These are phyloP conservation scores for Suillus subluteus DNA, from an alignment of 768 basidiomycete genomes.

Conservation along the genomic window DNA sequence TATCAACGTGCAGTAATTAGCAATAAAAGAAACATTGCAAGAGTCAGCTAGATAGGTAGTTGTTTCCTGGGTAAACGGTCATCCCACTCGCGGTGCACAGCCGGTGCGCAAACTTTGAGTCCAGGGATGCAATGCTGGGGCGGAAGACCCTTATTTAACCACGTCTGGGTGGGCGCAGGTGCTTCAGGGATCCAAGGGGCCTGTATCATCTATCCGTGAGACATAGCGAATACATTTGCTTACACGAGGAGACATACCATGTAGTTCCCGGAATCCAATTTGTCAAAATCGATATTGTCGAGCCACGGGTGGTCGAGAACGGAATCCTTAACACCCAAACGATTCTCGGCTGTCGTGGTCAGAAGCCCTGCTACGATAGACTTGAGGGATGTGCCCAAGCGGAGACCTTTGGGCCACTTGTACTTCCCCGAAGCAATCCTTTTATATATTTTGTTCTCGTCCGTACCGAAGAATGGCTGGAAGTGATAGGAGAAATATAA, in stretches of 20 bases:
- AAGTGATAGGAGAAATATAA: not conserved
- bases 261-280: slow-evolving; percentile 46
- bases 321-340: slow-evolving; percentile 42
- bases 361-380: slow-evolving; percentile 48
- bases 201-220: slow-evolving; percentile 30
- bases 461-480: slow-evolving; percentile 20
- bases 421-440: slow-evolving; percentile 31
- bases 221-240: not conserved
- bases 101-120: slow-evolving; percentile 38
- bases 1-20: not conserved
- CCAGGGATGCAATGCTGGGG: slow-evolving; percentile 41
- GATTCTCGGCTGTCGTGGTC: slow-evolving; percentile 27
- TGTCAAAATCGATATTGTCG: slow-evolving; percentile 48
- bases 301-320: slow-evolving; percentile 52
- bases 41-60: not conserved
- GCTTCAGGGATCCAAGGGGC: slow-evolving; percentile 45
- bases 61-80: slow-evolving; percentile 34
- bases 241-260: slow-evolving; percentile 39
- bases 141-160: slow-evolving; percentile 45
- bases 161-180: slow-evolving; percentile 33
- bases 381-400: slow-evolving; percentile 44
- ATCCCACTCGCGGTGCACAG: slow-evolving; percentile 40
- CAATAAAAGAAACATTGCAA: not conserved
- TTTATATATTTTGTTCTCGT: slow-evolving; percentile 30
- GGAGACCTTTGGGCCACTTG: slow-evolving; percentile 42